phyloP scores from a whole-genome alignment of 495 filamentous ascomycete genomes.

The Penicillium tannophilum region DNA sequence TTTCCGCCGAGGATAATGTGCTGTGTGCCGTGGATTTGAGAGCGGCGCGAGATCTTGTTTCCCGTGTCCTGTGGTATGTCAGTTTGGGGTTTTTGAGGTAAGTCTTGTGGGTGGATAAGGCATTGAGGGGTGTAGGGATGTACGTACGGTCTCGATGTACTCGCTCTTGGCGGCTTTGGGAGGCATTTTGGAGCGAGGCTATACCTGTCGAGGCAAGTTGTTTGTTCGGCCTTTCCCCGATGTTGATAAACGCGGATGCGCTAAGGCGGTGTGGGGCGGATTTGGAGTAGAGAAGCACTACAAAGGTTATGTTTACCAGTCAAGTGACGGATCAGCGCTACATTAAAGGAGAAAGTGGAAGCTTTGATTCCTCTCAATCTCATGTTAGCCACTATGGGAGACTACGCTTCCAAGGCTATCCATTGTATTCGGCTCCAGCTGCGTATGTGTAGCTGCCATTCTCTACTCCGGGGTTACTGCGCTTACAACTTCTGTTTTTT shows the following conservation, averaged over 20 bases:
- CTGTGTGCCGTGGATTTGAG: slow-evolving; percentile 87
- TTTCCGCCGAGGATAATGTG: slow-evolving; percentile 98
- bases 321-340: too few relatives aligned
- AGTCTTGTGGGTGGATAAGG: not conserved
- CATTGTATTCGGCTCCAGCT: too few relatives aligned
- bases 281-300: not conserved
- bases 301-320: too few relatives aligned
- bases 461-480: too few relatives aligned
- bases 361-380: too few relatives aligned
- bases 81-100: slow-evolving; percentile 1
- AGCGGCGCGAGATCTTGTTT: slow-evolving; percentile 94
- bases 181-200: slow-evolving; percentile 56
- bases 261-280: slow-evolving; percentile 16
- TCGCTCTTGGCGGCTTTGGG: slow-evolving; percentile 79
- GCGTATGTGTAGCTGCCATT: too few relatives aligned
- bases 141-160: slow-evolving; percentile 90
- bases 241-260: slow-evolving; percentile 13
- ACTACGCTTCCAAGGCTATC: too few relatives aligned
- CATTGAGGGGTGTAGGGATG: not conserved
- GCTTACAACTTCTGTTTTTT: too few relatives aligned
- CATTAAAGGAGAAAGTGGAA: too few relatives aligned
- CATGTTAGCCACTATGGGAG: too few relatives aligned
- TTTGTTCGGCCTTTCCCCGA: slow-evolving; percentile 1
- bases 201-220: not conserved
- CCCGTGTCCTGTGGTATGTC: slow-evolving; percentile 75